Base-by-base conservation (phyloP, 2,329 filamentous ascomycete genomes). In the Bretziella fagacearum region DNA sequence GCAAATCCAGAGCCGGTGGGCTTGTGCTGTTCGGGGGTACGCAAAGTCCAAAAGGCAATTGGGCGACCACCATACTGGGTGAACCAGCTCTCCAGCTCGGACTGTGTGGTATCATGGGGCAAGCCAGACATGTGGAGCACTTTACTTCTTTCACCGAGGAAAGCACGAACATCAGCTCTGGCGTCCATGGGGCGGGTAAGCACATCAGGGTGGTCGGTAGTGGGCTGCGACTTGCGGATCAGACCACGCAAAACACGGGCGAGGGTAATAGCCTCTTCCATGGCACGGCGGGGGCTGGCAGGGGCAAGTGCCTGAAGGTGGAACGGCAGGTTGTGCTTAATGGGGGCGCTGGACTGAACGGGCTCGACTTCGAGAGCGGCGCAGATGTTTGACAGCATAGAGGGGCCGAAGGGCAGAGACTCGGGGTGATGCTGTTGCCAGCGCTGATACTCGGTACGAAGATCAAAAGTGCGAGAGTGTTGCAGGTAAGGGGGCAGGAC, bases 341-440 rank as follows among this genome's bases (percentile, higher is more conserved):
- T 96, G 37, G 91, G 91, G 48, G 91, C 89, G 59, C 87, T 96
- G 8, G 87, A 89, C 65, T 96, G 87, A 30, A 98, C 86, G 48
- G 93, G 87, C 65, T 98, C 91, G 41, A 98, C 91, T 66, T 98
- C 91, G 46, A 98, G 79, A 47, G 91, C 91, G 53, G 91, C 91
- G 68, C 91, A 98, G 62, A 98, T 98, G 65, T 96, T 96, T 56
- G 87, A 81, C 54, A 98, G 73, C 62, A 91, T 93, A 50, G 85
- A 94, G 43, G 91, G 89, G 15, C 89, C 91, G 59, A 96, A 98
- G 2, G 91, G 89, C 47, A 98, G 74, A 49, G 89, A 95, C 67
- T 98, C 91, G 32, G 91, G 91, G 59, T 98, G 91, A 63, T 96
- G 89, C 58, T 93, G 85, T 65, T 96, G 91, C 87, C 91, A 98